These are phyloP conservation scores for Tolypocladium sp. DNA, from an alignment of 2,329 filamentous ascomycete species.

Conservation along the genomic window DNA sequence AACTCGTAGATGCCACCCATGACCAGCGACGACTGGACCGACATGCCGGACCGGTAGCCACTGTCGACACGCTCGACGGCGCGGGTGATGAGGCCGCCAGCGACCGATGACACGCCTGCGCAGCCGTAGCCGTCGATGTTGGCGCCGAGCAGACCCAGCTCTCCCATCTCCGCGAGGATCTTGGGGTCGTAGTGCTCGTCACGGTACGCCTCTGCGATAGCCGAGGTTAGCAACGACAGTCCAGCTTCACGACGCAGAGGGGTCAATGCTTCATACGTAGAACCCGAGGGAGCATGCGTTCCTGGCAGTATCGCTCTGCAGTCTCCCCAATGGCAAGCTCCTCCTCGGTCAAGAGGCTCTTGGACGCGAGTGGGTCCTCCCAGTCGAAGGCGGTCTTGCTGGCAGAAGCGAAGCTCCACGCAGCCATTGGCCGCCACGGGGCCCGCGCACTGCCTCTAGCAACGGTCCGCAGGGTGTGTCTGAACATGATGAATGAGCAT, in stretches of 20 bases:
- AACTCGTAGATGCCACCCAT: conserved; percentile 91
- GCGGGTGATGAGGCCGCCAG: conserved; percentile 80
- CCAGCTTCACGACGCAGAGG: neutral
- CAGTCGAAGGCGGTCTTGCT: conserved; percentile 59
- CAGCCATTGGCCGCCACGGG: conserved; percentile 15
- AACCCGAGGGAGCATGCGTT: conserved; percentile 75
- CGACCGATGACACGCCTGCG: conserved; percentile 79
- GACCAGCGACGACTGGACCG: conserved; percentile 82
- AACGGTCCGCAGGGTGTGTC: conserved; percentile 19
- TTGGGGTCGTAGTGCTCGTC: conserved; percentile 79
- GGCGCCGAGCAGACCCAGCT: conserved; percentile 78
- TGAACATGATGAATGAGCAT: conserved; percentile 15
- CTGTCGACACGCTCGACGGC: conserved; percentile 88
- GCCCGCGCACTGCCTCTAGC: conserved; percentile 11
- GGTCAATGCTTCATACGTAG: conserved; percentile 51
- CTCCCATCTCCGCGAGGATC: conserved; percentile 87
- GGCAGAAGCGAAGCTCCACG: conserved; percentile 26
- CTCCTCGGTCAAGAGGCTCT: conserved; percentile 76
- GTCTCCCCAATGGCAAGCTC: conserved; percentile 85
- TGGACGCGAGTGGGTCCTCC: conserved; percentile 75
- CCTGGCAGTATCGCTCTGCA: conserved; percentile 89
- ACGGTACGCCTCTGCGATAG: conserved; percentile 61
- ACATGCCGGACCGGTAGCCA: conserved; percentile 87
- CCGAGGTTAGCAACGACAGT: neutral
- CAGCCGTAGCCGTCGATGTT: conserved; percentile 84